phyloP scores from a whole-genome alignment of 345 rosid species.

The Microthlaspi erraticum region DNA sequence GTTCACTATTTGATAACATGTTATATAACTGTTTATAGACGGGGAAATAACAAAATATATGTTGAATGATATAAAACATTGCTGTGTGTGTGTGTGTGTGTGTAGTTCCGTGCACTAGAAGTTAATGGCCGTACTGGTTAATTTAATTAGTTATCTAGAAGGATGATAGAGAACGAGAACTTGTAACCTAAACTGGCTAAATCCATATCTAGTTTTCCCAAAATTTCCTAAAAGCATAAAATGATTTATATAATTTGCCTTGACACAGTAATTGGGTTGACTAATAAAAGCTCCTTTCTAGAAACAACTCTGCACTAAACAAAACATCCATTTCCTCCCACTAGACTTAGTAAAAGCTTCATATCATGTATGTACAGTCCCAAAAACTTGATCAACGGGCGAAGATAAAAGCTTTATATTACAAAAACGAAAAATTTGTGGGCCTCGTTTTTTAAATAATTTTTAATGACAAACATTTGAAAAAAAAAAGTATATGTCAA shows the following conservation, averaged over 20 bases:
- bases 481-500: no score
- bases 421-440: not conserved
- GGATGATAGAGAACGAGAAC: not conserved
- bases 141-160: no score
- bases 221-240: not conserved
- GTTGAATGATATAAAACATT: not conserved
- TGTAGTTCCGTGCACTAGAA: not conserved
- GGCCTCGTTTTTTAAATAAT: not conserved
- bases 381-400: slow-evolving; percentile 29
- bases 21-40: not conserved
- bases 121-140: not conserved
- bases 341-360: slow-evolving; percentile 29
- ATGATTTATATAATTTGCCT: slow-evolving; percentile 1
- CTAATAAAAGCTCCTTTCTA: slow-evolving; percentile 21
- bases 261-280: slow-evolving; percentile 14
- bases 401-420: slow-evolving; percentile 8
- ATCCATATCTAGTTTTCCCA: not conserved
- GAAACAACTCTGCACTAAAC: slow-evolving; percentile 36
- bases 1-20: not conserved
- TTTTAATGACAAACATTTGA: not conserved
- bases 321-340: slow-evolving; percentile 22
- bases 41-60: not conserved
- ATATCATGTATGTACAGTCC: slow-evolving; percentile 39
- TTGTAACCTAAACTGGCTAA: not conserved
- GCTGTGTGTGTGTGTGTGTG: not conserved